These are phyloP conservation scores for Kandelia obovata DNA, from an alignment of 345 rosid species.

Conservation along the genomic window DNA sequence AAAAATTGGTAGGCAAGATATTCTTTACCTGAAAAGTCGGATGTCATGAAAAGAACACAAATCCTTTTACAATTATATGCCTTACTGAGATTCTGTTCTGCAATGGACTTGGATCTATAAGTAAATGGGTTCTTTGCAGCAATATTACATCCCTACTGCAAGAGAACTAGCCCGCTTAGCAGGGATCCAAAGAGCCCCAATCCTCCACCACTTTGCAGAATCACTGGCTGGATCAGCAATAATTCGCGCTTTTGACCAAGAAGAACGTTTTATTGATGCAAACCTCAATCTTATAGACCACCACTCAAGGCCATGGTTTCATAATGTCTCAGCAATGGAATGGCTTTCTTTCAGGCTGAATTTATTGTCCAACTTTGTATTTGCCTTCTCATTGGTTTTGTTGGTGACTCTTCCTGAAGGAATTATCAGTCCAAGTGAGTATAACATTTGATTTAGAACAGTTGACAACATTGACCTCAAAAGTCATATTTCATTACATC, in stretches of 20 bases:
- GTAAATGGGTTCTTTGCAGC: slow-evolving; percentile 35
- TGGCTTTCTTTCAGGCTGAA: slow-evolving; percentile 94
- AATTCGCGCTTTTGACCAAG: slow-evolving; percentile 81
- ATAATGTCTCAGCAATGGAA: slow-evolving; percentile 80
- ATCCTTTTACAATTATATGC: neutral
- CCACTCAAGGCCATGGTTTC: slow-evolving; percentile 95
- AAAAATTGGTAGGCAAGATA: neutral
- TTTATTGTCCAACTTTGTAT: slow-evolving; percentile 79
- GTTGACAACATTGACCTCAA: neutral
- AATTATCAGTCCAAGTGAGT: slow-evolving; percentile 87
- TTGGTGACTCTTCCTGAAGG: slow-evolving; percentile 93
- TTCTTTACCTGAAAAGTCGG: neutral
- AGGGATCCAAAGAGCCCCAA: slow-evolving; percentile 81
- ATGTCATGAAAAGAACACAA: neutral
- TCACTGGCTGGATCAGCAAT: slow-evolving; percentile 86
- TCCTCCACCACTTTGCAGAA: slow-evolving; percentile 93
- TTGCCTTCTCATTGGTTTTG: slow-evolving; percentile 79
- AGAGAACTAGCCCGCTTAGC: slow-evolving; percentile 86
- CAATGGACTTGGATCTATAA: neutral
- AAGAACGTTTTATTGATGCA: slow-evolving; percentile 52
- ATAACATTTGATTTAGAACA: neutral
- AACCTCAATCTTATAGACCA: slow-evolving; percentile 67
- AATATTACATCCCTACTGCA: slow-evolving; percentile 90
- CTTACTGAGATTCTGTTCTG: neutral
- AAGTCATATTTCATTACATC: too few relatives aligned